Conservation (phyloP, 495 filamentous ascomycete species). For the Penicillium cataractarum region DNA sequence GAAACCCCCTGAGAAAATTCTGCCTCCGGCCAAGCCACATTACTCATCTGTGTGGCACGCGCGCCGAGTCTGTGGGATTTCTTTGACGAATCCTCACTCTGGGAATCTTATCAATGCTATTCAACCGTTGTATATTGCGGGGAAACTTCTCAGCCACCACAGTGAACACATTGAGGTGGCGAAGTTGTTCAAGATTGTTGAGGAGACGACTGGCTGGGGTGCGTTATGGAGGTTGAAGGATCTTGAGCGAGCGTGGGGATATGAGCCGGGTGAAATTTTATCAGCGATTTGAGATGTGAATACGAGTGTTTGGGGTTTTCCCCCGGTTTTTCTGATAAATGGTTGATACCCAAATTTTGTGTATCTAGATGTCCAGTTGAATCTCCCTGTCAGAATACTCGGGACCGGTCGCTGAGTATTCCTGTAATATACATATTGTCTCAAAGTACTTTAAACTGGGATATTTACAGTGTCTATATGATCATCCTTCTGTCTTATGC, state of each 20-base stretch:
- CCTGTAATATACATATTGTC: neutral
- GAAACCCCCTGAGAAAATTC: constrained; percentile 30
- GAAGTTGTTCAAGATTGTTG: constrained; percentile 39
- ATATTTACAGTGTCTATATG: neutral
- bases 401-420: neutral
- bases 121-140: constrained; percentile 51
- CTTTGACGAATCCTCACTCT: constrained; percentile 45
- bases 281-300: constrained; percentile 25
- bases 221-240: constrained; percentile 43
- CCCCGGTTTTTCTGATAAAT: neutral
- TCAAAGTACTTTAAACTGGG: neutral
- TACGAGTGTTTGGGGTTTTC: neutral
- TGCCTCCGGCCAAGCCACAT: constrained; percentile 24
- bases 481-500: too few species aligned
- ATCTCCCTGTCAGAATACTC: neutral
- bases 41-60: constrained; percentile 45
- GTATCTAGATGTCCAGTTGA: neutral
- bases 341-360: neutral
- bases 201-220: constrained; percentile 45
- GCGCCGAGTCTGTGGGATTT: constrained; percentile 49
- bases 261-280: constrained; percentile 33
- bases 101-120: constrained; percentile 50
- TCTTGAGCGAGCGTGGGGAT: constrained; percentile 45
- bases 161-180: constrained; percentile 43
- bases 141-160: constrained; percentile 42